Base-by-base conservation (phyloP, 441 rosid species). In the Adansonia grandidieri region DNA sequence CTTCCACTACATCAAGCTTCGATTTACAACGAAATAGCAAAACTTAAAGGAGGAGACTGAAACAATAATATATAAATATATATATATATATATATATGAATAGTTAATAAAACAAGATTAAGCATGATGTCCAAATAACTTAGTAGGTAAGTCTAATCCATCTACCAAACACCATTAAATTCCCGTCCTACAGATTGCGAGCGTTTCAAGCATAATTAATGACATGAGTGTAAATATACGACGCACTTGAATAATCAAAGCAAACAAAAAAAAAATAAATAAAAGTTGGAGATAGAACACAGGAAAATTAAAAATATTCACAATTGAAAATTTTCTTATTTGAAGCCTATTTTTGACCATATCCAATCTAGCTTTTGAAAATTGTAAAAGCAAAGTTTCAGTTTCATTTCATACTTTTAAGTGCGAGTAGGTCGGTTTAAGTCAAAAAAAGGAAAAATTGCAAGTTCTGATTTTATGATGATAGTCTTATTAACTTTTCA, bases 181-280 rank as follows among this genome's bases (percentile, higher is more conserved):
- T 68, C 20, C 4, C 20, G 5, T 68, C 72, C 72, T 68, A 47
- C 50, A 47, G 57, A 20, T 68, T 47, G 56, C 73, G 40, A 68
- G 8, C 9, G 40, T 19, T 68, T 47, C 6, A 60, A 60, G 65
- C 65, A 60, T 3, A 61, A 24, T 24, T 61, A 24, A 10, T 4
- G 65, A 11, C 65, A 22, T 54, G 6, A 54, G 58, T 54, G 19
- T 13, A 28, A 61, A 24, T 9, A 53, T 14, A 15, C 15, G 10
- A 58, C 63, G 5, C 9, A 20, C 14, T 58, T 10, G 3, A 48
- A 48, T 48, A 9, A 2, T 48, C 11, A 10, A 48, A 48, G 6
- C 53, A 48, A 48, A 9, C 51, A 0, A 0, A 24, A 24, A 24
- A 24, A 24, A 24, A 24, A 24, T 0, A 24, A 48, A 48, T 10